Evolutionary conservation across 257 asterid genomes (phyloP).

Genomic region (Cordia subcordata): DNA sequence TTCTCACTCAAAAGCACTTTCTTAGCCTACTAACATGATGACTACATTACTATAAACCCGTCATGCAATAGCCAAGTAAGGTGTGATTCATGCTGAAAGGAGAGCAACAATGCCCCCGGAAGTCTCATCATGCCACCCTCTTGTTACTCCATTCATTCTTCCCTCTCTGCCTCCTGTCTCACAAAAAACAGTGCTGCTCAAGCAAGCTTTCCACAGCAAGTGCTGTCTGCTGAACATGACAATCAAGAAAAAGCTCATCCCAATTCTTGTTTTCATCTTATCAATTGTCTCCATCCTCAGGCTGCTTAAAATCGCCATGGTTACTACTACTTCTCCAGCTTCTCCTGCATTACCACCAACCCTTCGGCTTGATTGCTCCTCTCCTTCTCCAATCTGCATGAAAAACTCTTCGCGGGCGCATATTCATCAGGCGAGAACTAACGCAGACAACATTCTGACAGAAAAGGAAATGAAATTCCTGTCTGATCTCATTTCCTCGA

Average conservation of each 20-base stretch:
- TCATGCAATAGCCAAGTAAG: constrained; percentile 1
- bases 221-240: constrained; percentile 51
- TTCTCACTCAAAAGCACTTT: constrained; percentile 39
- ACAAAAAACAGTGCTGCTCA: constrained; percentile 14
- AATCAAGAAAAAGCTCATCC: constrained; percentile 47
- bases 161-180: constrained; percentile 31
- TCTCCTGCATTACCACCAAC: no score
- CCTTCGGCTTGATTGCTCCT: background rate
- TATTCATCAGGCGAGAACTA: background rate
- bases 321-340: constrained; percentile 40
- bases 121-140: constrained; percentile 23
- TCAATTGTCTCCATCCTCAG: constrained; percentile 52
- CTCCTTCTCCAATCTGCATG: no score
- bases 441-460: constrained; percentile 22
- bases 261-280: constrained; percentile 47
- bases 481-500: constrained; percentile 34
- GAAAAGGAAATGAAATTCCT: constrained; percentile 56
- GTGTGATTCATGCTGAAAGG: constrained; percentile 11
- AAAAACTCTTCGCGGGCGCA: no score
- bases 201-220: background rate
- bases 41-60: constrained; percentile 3
- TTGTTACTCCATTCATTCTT: constrained; percentile 31
- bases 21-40: no score
- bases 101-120: constrained; percentile 69
- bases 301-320: constrained; percentile 45